Evolutionary conservation across 345 rosid genomes (phyloP).

Genomic region (Anastatica hierochuntica): DNA sequence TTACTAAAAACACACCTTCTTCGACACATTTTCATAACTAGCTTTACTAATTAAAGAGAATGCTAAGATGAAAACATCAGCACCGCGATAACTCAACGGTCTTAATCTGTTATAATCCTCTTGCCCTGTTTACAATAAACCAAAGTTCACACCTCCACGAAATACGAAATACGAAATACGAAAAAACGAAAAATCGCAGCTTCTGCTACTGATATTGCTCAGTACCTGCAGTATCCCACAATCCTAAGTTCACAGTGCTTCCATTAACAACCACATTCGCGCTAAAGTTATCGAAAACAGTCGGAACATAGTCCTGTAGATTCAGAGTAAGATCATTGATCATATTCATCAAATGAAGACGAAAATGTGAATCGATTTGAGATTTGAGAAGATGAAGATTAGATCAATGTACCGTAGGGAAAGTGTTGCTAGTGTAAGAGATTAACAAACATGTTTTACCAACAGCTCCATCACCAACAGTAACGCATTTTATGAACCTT

Average conservation of each 20-base stretch:
- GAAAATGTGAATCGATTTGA: no score
- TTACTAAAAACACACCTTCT: constrained; percentile 44
- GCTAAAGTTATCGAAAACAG: constrained; percentile 92
- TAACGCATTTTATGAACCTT: no score
- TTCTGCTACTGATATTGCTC: not conserved
- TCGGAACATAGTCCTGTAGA: constrained; percentile 77
- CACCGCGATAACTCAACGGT: constrained; percentile 93
- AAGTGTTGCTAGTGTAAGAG: no score
- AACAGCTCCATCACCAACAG: no score
- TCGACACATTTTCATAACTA: constrained; percentile 93
- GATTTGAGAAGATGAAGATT: no score
- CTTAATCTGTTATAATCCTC: constrained; percentile 77
- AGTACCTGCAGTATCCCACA: constrained; percentile 96
- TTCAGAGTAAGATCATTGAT: constrained; percentile 8
- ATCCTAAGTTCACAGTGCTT: constrained; percentile 79
- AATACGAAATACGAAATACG: no score
- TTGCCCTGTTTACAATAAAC: constrained; percentile 29
- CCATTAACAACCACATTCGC: no score
- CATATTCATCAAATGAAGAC: no score
- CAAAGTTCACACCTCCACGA: not conserved
- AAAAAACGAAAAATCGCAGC: no score
- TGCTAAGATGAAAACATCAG: constrained; percentile 87
- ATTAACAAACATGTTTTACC: no score
- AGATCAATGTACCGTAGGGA: no score
- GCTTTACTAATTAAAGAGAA: constrained; percentile 97